Percentiles rank a stretch among this genome's conserved stretches.
phyloP scores from a whole-genome alignment of 2,329 filamentous ascomycete species.

The Calonectria pseudoturangicola region DNA sequence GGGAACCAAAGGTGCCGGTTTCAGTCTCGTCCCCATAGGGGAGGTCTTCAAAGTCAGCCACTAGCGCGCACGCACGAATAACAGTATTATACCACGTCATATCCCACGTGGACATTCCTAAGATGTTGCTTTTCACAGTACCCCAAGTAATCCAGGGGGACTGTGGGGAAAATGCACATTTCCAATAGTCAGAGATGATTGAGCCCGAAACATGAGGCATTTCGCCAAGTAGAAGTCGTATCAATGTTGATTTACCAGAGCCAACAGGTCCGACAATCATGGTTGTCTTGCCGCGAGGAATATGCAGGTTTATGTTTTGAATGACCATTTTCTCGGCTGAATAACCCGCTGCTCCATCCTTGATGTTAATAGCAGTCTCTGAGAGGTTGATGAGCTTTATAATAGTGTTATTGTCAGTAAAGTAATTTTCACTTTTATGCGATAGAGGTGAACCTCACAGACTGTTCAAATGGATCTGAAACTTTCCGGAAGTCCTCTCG shows the following conservation, averaged over 20 bases:
- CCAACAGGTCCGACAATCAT: conserved; percentile 15
- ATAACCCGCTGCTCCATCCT: neutral
- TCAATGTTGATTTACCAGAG: conserved; percentile 4
- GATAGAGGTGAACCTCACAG: no score
- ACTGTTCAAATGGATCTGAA: neutral
- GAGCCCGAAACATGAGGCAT: conserved; percentile 27
- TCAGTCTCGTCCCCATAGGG: conserved; percentile 57
- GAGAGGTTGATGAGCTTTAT: neutral
- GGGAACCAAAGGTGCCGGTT: conserved; percentile 61
- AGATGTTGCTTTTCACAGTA: conserved; percentile 58
- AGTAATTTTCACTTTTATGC: neutral
- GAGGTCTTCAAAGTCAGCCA: conserved; percentile 53
- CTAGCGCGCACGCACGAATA: conserved; percentile 49
- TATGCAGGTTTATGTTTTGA: neutral
- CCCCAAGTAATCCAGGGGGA: conserved; percentile 56
- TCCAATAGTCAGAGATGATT: conserved; percentile 18
- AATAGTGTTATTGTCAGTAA: neutral
- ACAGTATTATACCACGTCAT: conserved; percentile 56
- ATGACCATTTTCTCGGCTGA: neutral
- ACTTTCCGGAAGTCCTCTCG: neutral
- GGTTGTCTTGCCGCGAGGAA: conserved; percentile 11
- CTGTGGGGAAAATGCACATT: conserved; percentile 52
- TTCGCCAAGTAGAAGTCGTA: neutral
- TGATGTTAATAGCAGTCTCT: neutral
- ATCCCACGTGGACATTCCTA: conserved; percentile 53